Base-by-base conservation (phyloP, 192 early-diverging fungal genomes). In the Umbelopsis sp. region DNA sequence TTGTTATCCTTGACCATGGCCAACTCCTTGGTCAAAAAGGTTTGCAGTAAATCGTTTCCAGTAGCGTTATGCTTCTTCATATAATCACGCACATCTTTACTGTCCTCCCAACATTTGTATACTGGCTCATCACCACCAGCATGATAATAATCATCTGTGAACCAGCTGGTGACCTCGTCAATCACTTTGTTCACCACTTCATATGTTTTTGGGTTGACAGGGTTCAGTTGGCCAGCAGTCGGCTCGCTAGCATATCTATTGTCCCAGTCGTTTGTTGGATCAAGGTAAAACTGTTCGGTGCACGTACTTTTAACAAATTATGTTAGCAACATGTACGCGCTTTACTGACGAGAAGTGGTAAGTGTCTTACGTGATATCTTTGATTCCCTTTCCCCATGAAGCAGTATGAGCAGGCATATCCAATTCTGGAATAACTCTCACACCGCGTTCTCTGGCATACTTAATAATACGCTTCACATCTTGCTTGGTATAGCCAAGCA, bases 351-450 rank as follows among this genome's bases (percentile, higher is more conserved):
- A 2, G 4, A 12, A 6, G 6, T 6, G 18, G 0, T 49, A 49
- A 49, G n/a, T 49, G 48, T 16, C 48, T 70, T 75, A 79, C 78
- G 71, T 76, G 66, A 76, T 73, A 4, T 70, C 74, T 61, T 73
- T 66, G 46, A 61, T 48, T 20, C 71, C 52, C 13, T 30, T 20
- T 33, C 37, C 81, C 78, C 53, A 90, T 47, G 76, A 82, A 72
- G 73, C 78, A n/a, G 87, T 90, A 72, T 97, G 94, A 0, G 91
- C 94, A 3, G 95, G 95, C 87, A 97, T 92, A 75, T 98, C 94
- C 66, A 96, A 86, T 75, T 98, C 96, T 3, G 94, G 94, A 67
- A 97, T 91, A 20, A 98, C 79, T n/a, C 96, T 87, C 53, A 97
- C 89, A 11, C 93, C 94, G 37, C 93, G 82, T 47, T 80, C 76